Evolutionary conservation across 192 early-diverging fungal genomes (phyloP).

Genomic region (Cetraspora pellucida): DNA sequence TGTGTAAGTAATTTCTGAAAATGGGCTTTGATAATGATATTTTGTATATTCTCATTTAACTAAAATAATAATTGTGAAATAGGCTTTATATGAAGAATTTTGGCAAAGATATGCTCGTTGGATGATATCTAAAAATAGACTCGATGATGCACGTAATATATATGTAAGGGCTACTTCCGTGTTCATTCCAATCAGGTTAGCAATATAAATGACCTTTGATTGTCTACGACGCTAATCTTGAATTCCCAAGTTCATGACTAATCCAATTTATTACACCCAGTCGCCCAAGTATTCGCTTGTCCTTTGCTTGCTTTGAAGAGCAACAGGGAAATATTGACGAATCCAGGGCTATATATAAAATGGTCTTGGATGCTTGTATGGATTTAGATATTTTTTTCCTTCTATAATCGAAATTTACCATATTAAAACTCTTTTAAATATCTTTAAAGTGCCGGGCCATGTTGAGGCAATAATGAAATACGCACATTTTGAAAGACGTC

Average conservation of each 20-base stretch:
- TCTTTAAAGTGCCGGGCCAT: constrained; percentile 61
- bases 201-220: no score
- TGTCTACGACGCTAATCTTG: no score
- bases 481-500: constrained; percentile 68
- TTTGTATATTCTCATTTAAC: background rate
- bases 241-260: no score
- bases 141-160: constrained; percentile 52
- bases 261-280: background rate
- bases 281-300: constrained; percentile 57
- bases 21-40: background rate
- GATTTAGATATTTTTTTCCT: background rate
- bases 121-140: constrained; percentile 49
- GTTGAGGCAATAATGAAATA: constrained; percentile 64
- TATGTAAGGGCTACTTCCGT: constrained; percentile 56
- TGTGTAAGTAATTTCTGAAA: constrained; percentile 58
- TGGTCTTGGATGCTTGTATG: constrained; percentile 57
- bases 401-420: background rate
- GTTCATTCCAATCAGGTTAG: constrained; percentile 56
- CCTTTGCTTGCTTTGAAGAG: constrained; percentile 66
- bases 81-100: constrained; percentile 81
- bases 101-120: constrained; percentile 72
- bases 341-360: constrained; percentile 61
- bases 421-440: background rate
- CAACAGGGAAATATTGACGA: constrained; percentile 56
- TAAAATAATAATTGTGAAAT: background rate